phyloP scores from a whole-genome alignment of 1,284 basidiomycete genomes.

The Porogramme epimiltina region DNA sequence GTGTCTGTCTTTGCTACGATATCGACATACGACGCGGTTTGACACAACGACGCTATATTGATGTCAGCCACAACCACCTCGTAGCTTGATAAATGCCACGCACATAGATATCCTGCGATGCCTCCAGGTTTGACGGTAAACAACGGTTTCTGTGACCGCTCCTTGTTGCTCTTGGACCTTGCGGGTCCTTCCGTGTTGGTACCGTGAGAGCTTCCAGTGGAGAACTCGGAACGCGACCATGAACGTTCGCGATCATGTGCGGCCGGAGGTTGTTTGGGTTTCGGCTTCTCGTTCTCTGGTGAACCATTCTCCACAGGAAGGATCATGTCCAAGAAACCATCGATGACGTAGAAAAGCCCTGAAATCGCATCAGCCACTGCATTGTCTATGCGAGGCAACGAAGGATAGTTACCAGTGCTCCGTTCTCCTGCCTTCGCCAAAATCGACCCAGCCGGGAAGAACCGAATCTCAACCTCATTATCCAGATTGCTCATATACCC shows the following conservation, averaged over 20 bases:
- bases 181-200: slow-evolving; percentile 4
- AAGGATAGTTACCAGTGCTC: slow-evolving; percentile 65
- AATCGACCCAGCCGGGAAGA: slow-evolving; percentile 85
- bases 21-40: slow-evolving; percentile 93
- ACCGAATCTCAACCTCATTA: slow-evolving; percentile 95
- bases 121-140: slow-evolving; percentile 98
- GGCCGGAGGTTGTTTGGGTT: slow-evolving; percentile 2
- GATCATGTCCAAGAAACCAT: slow-evolving; percentile 93
- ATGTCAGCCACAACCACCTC: background rate
- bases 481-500: slow-evolving; percentile 80
- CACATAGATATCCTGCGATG: slow-evolving; percentile 95
- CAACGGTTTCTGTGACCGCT: slow-evolving; percentile 56
- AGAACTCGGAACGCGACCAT: slow-evolving; percentile 10
- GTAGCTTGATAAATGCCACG: slow-evolving; percentile 8
- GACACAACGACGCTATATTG: slow-evolving; percentile 79
- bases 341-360: slow-evolving; percentile 98
- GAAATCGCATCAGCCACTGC: background rate
- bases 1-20: slow-evolving; percentile 97
- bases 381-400: background rate
- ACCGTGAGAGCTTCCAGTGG: background rate
- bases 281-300: slow-evolving; percentile 7
- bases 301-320: slow-evolving; percentile 56
- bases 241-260: slow-evolving; percentile 9
- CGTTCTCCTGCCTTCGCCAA: slow-evolving; percentile 90
- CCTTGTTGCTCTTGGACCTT: slow-evolving; percentile 9